Percentiles rank a stretch among this genome's conserved stretches.
These are phyloP conservation scores for Iberis pinnata DNA, from an alignment of 345 rosid genomes.

Conservation along the genomic window DNA sequence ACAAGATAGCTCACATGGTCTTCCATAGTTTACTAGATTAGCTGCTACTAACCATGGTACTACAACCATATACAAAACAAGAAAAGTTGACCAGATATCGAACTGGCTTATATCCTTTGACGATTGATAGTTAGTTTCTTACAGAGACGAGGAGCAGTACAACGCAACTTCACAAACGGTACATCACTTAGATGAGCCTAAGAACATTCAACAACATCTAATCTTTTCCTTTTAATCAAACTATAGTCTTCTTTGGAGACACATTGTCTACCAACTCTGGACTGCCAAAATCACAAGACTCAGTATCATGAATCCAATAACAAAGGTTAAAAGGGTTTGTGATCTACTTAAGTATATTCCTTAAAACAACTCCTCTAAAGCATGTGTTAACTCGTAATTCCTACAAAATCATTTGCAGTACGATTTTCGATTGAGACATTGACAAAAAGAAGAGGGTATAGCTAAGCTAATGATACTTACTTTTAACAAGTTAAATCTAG, in stretches of 20 bases:
- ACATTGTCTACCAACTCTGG: slow-evolving; percentile 85
- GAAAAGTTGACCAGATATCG: background rate
- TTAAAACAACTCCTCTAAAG: slow-evolving; percentile 82
- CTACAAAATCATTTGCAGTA: slow-evolving; percentile 39
- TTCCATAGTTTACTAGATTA: slow-evolving; percentile 94
- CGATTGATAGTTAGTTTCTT: slow-evolving; percentile 31
- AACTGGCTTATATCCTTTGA: background rate
- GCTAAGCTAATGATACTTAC: slow-evolving; percentile 50
- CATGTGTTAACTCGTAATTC: slow-evolving; percentile 73
- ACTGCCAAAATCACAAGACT: slow-evolving; percentile 38
- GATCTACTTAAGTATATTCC: slow-evolving; percentile 35
- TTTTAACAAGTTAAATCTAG: slow-evolving; percentile 82
- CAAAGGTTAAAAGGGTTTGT: background rate
- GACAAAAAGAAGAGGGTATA: background rate
- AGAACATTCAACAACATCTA: slow-evolving; percentile 98
- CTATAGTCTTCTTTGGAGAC: slow-evolving; percentile 76
- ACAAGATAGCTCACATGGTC: slow-evolving; percentile 89
- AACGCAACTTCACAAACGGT: slow-evolving; percentile 83
- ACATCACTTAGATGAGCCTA: slow-evolving; percentile 95
- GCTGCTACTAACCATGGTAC: slow-evolving; percentile 99
- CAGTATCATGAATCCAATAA: background rate
- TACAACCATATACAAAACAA: slow-evolving; percentile 31
- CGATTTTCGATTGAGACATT: background rate
- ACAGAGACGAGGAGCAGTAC: slow-evolving; percentile 89
- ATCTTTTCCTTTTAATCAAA: slow-evolving; percentile 71